Evolutionary conservation across 1,139 yeast species (phyloP).

Genomic region (Sugiyamaella japonica): DNA sequence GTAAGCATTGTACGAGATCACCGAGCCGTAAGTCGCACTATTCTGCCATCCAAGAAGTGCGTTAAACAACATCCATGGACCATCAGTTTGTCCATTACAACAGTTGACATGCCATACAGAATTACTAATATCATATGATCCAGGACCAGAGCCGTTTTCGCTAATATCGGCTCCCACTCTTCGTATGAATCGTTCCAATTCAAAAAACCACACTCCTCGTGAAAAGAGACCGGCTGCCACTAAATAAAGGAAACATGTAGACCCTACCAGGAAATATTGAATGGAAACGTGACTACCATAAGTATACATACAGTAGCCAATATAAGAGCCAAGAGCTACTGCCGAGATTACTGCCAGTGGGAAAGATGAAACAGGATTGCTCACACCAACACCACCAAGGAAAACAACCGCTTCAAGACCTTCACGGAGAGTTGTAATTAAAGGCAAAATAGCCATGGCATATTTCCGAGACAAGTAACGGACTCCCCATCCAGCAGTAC

Average conservation of each 20-base stretch:
- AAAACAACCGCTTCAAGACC: constrained; percentile 91
- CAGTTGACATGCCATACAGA: constrained; percentile 94
- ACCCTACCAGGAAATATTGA: constrained; percentile 74
- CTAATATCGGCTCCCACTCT: constrained; percentile 86
- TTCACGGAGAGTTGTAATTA: constrained; percentile 82
- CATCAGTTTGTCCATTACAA: constrained; percentile 84
- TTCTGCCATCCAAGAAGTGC: constrained; percentile 89
- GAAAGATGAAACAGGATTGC: constrained; percentile 53
- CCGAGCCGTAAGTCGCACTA: constrained; percentile 86
- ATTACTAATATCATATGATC: constrained; percentile 74
- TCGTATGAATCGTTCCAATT: constrained; percentile 60
- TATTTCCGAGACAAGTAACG: constrained; percentile 52
- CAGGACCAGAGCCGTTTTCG: constrained; percentile 88
- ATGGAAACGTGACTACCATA: constrained; percentile 68
- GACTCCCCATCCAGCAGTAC: constrained; percentile 29
- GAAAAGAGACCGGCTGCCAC: constrained; percentile 88
- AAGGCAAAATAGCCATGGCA: constrained; percentile 76
- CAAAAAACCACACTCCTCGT: constrained; percentile 86
- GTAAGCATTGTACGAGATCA: constrained; percentile 77
- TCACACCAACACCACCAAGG: constrained; percentile 79
- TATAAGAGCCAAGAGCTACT: constrained; percentile 64
- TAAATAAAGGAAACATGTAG: constrained; percentile 79
- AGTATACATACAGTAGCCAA: constrained; percentile 68
- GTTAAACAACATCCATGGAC: constrained; percentile 93
- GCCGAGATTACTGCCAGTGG: constrained; percentile 85